Evolutionary conservation across 768 basidiomycete species (phyloP).

Genomic region (Asterophora lycoperdoides): DNA sequence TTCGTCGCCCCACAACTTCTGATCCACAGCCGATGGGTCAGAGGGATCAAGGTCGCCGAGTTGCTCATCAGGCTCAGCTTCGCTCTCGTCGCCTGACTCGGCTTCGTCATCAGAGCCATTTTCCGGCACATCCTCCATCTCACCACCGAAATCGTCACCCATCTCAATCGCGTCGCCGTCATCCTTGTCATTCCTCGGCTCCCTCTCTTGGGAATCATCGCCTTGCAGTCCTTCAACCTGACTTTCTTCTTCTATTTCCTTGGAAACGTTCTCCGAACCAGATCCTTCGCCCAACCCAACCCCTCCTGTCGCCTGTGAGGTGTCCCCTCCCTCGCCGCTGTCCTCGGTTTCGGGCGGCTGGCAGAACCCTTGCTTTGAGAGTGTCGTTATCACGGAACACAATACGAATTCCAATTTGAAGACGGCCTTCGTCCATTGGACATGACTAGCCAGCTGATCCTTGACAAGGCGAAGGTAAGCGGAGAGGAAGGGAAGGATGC

Average conservation of each 20-base stretch:
- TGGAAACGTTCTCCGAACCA: constrained; percentile 84
- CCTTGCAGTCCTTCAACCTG: constrained; percentile 92
- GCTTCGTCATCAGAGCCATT: constrained; percentile 48
- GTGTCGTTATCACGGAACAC: constrained; percentile 63
- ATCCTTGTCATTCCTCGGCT: constrained; percentile 43
- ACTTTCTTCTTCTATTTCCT: constrained; percentile 93
- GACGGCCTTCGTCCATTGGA: constrained; percentile 66
- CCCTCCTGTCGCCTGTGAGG: constrained; percentile 56
- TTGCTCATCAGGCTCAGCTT: constrained; percentile 75
- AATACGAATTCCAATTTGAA: constrained; percentile 85
- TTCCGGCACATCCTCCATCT: constrained; percentile 78
- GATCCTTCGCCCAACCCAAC: constrained; percentile 86
- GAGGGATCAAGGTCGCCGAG: constrained; percentile 76
- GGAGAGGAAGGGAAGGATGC: constrained; percentile 73
- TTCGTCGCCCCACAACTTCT: constrained; percentile 96
- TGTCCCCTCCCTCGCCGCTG: constrained; percentile 43
- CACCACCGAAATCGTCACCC: constrained; percentile 84
- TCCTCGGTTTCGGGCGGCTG: constrained; percentile 75
- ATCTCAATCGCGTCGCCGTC: constrained; percentile 86
- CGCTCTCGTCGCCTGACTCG: constrained; percentile 49
- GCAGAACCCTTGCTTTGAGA: constrained; percentile 90
- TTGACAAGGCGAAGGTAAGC: constrained; percentile 54
- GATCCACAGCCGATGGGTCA: constrained; percentile 85
- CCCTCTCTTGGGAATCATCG: constrained; percentile 47
- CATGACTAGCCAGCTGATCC: constrained; percentile 52